phyloP scores from a whole-genome alignment of 2,329 filamentous ascomycete species.

The Botryotinia narcissicola region DNA sequence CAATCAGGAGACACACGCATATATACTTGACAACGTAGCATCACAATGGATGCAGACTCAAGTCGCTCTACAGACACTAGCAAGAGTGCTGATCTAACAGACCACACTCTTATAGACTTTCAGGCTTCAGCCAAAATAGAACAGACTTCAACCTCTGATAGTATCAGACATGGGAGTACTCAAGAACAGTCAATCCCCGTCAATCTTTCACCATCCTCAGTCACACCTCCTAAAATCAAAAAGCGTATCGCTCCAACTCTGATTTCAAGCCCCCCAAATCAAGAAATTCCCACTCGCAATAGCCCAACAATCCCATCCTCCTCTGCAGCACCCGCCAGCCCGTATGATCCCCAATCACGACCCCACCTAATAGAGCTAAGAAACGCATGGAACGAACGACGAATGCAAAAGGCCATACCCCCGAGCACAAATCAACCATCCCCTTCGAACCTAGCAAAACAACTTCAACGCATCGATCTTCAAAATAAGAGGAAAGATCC shows the following conservation, averaged over 20 bases:
- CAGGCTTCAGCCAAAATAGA: not conserved
- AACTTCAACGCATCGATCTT: not conserved
- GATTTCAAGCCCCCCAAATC: not conserved
- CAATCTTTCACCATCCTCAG: not conserved
- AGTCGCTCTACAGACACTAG: no score
- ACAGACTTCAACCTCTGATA: not conserved
- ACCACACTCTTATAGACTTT: not conserved
- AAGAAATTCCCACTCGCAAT: not conserved
- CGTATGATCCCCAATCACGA: not conserved
- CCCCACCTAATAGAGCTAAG: not conserved
- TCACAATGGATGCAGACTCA: not conserved
- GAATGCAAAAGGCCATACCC: not conserved
- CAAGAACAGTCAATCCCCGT: not conserved
- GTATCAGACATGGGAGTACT: not conserved
- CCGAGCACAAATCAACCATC: not conserved
- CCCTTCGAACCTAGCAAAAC: not conserved
- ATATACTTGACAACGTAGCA: not conserved
- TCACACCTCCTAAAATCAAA: not conserved
- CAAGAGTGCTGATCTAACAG: not conserved
- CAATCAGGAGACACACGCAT: not conserved
- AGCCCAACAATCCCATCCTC: not conserved
- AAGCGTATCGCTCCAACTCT: not conserved
- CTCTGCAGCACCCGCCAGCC: not conserved
- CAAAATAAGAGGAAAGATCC: not conserved
- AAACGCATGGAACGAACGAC: not conserved